phyloP scores from a whole-genome alignment of 192 early-diverging fungal genomes.

The Coemansia sp. region DNA sequence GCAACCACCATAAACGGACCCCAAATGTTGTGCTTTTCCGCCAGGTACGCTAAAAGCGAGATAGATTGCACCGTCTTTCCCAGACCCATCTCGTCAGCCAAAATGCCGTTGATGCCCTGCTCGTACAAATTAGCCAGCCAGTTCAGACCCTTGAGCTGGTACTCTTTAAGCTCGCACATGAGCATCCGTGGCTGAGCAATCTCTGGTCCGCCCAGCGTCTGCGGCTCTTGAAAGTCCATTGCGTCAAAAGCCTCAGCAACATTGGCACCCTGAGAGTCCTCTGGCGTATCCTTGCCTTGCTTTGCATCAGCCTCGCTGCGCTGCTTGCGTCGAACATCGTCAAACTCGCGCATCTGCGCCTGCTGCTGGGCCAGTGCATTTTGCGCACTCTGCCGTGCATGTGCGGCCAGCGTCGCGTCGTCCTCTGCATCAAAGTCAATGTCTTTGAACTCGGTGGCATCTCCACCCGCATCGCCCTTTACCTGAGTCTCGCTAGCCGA shows the following conservation, averaged over 20 bases:
- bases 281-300: conserved; percentile 6
- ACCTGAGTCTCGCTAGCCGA: not conserved
- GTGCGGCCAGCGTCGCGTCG: conserved; percentile 66
- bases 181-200: conserved; percentile 84
- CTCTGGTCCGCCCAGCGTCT: conserved; percentile 70
- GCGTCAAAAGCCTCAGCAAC: conserved; percentile 63
- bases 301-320: not conserved
- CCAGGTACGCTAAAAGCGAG: conserved; percentile 93
- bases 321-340: conserved; percentile 43
- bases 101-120: conserved; percentile 96
- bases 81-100: conserved; percentile 98
- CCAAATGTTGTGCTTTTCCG: conserved; percentile 68
- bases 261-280: conserved; percentile 27
- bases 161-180: conserved; percentile 87
- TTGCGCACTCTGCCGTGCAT: conserved; percentile 73
- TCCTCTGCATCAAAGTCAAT: conserved; percentile 81
- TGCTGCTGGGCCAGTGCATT: conserved; percentile 73
- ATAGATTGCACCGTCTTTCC: conserved; percentile 97
- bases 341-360: conserved; percentile 68
- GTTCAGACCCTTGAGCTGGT: conserved; percentile 96
- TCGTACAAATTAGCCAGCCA: conserved; percentile 96
- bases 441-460: conserved; percentile 47
- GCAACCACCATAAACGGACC: conserved; percentile 96
- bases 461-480: not conserved
- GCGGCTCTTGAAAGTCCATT: conserved; percentile 86